Conservation (phyloP, 257 asterid species). For the Capsicum chinense region DNA sequence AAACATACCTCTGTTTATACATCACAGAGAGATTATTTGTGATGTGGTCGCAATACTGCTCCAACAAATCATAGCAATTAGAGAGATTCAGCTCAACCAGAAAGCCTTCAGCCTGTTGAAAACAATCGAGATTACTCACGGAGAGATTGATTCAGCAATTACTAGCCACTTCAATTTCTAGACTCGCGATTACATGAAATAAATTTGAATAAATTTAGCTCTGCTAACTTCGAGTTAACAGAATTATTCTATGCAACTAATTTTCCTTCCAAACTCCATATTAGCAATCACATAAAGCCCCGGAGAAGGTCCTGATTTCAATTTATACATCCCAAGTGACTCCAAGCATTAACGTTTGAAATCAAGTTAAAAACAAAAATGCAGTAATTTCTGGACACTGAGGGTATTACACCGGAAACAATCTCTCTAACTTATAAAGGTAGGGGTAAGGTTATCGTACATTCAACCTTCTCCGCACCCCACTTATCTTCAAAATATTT, state of each 20-base stretch:
- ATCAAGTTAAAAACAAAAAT: background rate
- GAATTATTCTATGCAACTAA: background rate
- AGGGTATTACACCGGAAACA: background rate
- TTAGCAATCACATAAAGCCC: background rate
- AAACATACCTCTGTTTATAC: conserved; percentile 64
- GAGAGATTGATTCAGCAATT: background rate
- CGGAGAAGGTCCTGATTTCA: background rate
- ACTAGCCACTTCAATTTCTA: background rate
- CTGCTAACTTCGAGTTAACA: background rate
- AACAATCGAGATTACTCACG: background rate
- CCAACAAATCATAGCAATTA: conserved; percentile 65
- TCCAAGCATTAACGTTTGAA: background rate
- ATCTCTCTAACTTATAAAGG: background rate
- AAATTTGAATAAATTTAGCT: background rate
- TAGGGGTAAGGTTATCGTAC: no score
- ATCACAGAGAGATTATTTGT: conserved; percentile 54
- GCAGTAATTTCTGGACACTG: background rate
- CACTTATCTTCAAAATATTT: no score
- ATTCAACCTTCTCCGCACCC: no score
- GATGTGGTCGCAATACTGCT: conserved; percentile 55
- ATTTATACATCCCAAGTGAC: background rate
- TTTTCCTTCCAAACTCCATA: background rate
- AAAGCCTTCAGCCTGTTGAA: conserved; percentile 72
- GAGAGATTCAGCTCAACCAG: conserved; percentile 62
- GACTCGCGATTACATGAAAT: background rate